phyloP scores from a whole-genome alignment of 345 rosid species.

The Passiflora organensis region DNA sequence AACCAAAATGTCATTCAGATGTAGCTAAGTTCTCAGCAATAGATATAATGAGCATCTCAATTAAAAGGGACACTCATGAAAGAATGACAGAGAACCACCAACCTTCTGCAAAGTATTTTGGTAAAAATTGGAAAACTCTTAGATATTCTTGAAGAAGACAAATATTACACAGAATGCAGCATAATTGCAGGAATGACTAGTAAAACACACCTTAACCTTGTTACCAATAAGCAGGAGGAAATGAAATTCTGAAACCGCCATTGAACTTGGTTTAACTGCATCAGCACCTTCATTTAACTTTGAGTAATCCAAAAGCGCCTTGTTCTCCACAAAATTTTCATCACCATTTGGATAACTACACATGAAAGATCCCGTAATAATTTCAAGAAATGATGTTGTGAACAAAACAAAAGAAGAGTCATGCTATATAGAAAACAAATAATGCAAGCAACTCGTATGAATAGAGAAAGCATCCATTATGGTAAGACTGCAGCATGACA shows the following conservation, averaged over 20 bases:
- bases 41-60: neutral
- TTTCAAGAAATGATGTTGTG: constrained; percentile 17
- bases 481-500: no score
- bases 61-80: neutral
- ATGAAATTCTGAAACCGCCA: constrained; percentile 95
- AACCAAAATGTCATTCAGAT: constrained; percentile 1
- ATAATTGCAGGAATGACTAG: neutral
- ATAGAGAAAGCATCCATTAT: no score
- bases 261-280: constrained; percentile 71
- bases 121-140: neutral
- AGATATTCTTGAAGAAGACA: constrained; percentile 1
- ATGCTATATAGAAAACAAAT: no score
- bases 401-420: no score
- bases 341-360: constrained; percentile 80
- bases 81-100: neutral
- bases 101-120: neutral
- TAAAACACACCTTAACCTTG: constrained; percentile 81
- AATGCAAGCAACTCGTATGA: no score
- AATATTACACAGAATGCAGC: constrained; percentile 1
- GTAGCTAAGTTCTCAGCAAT: neutral
- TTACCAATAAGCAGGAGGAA: constrained; percentile 89
- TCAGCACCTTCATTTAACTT: constrained; percentile 73
- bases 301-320: constrained; percentile 80
- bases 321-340: constrained; percentile 96
- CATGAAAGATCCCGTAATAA: no score